Evolutionary conservation across 1,284 basidiomycete species (phyloP), one percentile per base, ranked within the genome.

Genomic region (Grifola frondosa): DNA sequence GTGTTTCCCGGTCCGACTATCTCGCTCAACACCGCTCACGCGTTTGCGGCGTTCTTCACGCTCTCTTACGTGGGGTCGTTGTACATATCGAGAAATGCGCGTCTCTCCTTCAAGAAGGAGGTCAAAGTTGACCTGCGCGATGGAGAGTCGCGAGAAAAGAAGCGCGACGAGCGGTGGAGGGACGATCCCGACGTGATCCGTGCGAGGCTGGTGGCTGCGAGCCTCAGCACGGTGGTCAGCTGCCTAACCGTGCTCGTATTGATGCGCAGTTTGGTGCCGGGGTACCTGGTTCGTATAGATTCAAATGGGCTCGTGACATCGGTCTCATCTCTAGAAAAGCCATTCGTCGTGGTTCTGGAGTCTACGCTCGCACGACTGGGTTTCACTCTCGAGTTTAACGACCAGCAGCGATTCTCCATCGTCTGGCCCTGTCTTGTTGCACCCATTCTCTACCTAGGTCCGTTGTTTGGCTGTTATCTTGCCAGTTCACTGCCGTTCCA

Each of bases 401-500:
- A 22, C 12, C 11, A 25, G 22, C 60, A 43, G 60, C 31, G 44
- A 43, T 36, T 49, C 35, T 34, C 46, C 50, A 20, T 48, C 45
- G 26, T 78, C 28, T 61, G 72, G 3, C 75, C 89, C 0, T 83
- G 84, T 54, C 61, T 90, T 9, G 70, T 97, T 22, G 85, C 88
- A 0, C 88, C 90, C 0, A 52, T 81, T 3, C 74, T 98, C n/a
- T 96, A 89, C 62, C 62, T 83, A 4, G 96, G 96, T 0, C 91
- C 94, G 0, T 66, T 98, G 1, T 91, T 87, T 56, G 79, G 77
- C 5, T 68, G 58, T 12, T 86, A 68, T 50, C 68, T 93, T 1
- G 70, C 70, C 6, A 56, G 65, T 3, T 60, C 70, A 6, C 69
- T 93, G 3, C 89, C 91, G 0, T 73, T 81, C 9, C 87, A 89